Base-by-base conservation (phyloP, 495 filamentous ascomycete species). In the Mycothermus thermophilus region DNA sequence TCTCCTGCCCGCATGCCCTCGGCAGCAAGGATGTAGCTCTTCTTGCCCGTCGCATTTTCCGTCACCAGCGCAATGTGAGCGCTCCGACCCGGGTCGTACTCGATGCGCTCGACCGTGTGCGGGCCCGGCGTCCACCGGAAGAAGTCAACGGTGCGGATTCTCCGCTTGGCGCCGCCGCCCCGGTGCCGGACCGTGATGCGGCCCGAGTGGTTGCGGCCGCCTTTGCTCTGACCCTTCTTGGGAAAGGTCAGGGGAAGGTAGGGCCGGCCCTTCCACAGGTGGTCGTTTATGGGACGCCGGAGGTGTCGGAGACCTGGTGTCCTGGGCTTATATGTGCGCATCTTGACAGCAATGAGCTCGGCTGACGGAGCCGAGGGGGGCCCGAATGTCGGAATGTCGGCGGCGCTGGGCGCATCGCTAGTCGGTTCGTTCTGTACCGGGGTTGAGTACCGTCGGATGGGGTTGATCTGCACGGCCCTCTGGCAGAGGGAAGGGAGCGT, bases 231-330 rank as follows among this genome's bases (percentile, higher is more conserved):
- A 19, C 90, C 90, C 56, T 83, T 83, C 59, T 93, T 92, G 25
- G 83, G 69, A 46, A 82, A 83, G 2, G 90, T 97, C 52, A 97
- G 67, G 27, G 76, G 75, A 8, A 79, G 66, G 42, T 78, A 75
- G 0, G 92, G 84, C 26, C 86, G 70, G 30, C 86, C 88, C 64
- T 92, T 93, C 79, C 80, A 95, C 20, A 97, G 66, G 55, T 96
- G 92, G 43, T 95, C 90, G 59, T 94, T 94, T 52, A 95, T 77
- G 8, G 90, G 84, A 12, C 90, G 71, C 40, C 75, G 78, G 36
- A 97, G 65, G 69, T 97, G 92, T 40, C 90, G 79, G 26, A 94
- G 51, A 71, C 90, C 92, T 26, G 90, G 90, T 8, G 92, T 97
- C 34, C 83, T 79, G 24, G 90, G 90, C 57, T 84, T 96, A 53